Conservation (phyloP, 2,329 filamentous ascomycete species). For the Domatiomyces catenatus region DNA sequence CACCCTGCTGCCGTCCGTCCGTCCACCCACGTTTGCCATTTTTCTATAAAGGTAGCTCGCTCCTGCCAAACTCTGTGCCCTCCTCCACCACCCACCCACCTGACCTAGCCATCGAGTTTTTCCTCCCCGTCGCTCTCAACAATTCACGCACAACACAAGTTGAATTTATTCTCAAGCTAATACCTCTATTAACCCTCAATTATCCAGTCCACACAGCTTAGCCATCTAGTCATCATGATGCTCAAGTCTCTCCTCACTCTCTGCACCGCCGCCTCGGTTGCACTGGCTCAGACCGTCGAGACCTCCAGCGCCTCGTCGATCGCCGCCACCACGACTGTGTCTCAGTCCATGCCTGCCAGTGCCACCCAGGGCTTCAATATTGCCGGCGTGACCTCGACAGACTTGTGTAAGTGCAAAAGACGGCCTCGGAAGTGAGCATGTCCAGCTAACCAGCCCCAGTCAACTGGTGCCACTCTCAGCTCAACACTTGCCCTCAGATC, state of each 20-base stretch:
- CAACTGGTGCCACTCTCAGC: constrained; percentile 44
- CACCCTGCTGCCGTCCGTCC: background rate
- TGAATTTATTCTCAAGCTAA: background rate
- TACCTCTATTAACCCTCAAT: background rate
- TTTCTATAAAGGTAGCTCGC: constrained; percentile 1
- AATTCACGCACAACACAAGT: constrained; percentile 4
- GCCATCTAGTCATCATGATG: constrained; percentile 10
- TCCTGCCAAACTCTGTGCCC: background rate
- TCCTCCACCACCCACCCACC: background rate
- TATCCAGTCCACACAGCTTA: background rate
- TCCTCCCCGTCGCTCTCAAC: constrained; percentile 3
- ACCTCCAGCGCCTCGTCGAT: constrained; percentile 15
- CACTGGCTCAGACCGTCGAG: constrained; percentile 10
- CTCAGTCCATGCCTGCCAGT: constrained; percentile 15
- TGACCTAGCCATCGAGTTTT: background rate
- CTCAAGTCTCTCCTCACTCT: constrained; percentile 11
- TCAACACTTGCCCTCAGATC: constrained; percentile 44
- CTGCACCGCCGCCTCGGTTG: constrained; percentile 7
- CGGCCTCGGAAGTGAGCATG: background rate
- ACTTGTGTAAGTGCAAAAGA: constrained; percentile 11
- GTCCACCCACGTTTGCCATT: constrained; percentile 3
- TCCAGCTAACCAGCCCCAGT: constrained; percentile 19
- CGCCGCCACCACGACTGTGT: constrained; percentile 14
- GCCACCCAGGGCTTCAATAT: constrained; percentile 14
- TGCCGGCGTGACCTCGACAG: constrained; percentile 6